Conservation (phyloP, 108 stramenopile genomes). For the Cyclotella choctawhatcheeana region DNA sequence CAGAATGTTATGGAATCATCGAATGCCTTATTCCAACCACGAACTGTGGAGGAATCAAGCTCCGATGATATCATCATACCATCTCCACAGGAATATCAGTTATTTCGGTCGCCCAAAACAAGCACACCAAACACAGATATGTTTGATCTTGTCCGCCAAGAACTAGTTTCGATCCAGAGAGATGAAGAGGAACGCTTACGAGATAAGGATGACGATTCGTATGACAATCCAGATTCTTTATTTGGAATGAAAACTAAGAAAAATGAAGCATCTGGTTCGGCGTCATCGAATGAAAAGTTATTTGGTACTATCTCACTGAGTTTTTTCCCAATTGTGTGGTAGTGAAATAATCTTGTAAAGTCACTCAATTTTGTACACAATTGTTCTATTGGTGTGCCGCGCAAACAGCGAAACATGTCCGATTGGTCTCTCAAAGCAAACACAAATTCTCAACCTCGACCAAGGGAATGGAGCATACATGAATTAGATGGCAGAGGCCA, state of each 20-base stretch:
- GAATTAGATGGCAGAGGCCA: too few species aligned
- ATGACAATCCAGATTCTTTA: neutral
- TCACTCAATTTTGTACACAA: neutral
- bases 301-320: slow-evolving; percentile 25
- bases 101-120: slow-evolving; percentile 13
- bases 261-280: neutral
- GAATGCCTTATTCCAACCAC: neutral
- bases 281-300: slow-evolving; percentile 1
- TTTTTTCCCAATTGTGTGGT: slow-evolving; percentile 31
- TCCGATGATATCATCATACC: slow-evolving; percentile 6
- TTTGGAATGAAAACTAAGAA: slow-evolving; percentile 8
- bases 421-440: too few species aligned
- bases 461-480: too few species aligned
- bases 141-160: slow-evolving; percentile 19
- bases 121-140: slow-evolving; percentile 2
- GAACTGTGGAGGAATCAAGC: neutral
- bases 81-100: slow-evolving; percentile 20
- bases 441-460: too few species aligned
- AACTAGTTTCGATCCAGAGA: slow-evolving; percentile 19
- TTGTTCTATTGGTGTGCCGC: too few species aligned
- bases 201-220: slow-evolving; percentile 3
- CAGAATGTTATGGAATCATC: slow-evolving; percentile 3
- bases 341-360: neutral
- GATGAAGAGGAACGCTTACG: neutral
- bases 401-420: too few species aligned